Evolutionary conservation across 2,329 filamentous ascomycete genomes (phyloP), one percentile per base, ranked within the genome.

Genomic region (Fonsecaea pedrosoi): DNA sequence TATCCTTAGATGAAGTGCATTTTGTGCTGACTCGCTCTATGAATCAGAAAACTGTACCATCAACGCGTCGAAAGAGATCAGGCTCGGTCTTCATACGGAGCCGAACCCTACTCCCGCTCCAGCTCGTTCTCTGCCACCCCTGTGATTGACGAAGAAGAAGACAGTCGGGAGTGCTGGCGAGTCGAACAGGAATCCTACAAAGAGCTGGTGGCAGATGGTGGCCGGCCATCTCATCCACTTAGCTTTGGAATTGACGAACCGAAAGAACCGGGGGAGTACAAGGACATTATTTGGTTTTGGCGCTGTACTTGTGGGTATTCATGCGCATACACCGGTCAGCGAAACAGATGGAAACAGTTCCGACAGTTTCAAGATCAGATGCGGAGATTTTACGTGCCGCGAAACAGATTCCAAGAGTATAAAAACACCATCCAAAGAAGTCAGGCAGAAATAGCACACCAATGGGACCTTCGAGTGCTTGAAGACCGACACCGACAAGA

Each of bases 381-480:
- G 61, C 54, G 61, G 38, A 30, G 32, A 48, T 54, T 54, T 38
- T 54, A 62, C 42, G 18, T 54, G 30, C 34, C 59, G 13, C 59
- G 35, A 12, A 37, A 37, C 35, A 37, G 35, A 12, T 37, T 37
- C 10, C 3, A 62, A 18, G 40, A 54, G 42, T 62, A 62, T 38
- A 10, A 59, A 64, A 40, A 57, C n/a, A 35, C 21, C 53, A 25
- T 64, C 35, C 37, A 35, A 8, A 54, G 59, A 38, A 64, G 61
- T 42, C 53, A 30, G 35, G 61, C 35, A 58, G 61, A 64, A 37
- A 6, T 35, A 34, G 61, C 54, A 37, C 59, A 54, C 61, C 21
- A 42, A 59, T 64, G 61, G 61, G 61, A 58, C 54, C 61, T 64
- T 18, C 61, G 35, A 64, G 53, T 64, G 61, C 54, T 64, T 3